phyloP scores from a whole-genome alignment of 176 grass and related monocot genomes.

The Oryza longistaminata region DNA sequence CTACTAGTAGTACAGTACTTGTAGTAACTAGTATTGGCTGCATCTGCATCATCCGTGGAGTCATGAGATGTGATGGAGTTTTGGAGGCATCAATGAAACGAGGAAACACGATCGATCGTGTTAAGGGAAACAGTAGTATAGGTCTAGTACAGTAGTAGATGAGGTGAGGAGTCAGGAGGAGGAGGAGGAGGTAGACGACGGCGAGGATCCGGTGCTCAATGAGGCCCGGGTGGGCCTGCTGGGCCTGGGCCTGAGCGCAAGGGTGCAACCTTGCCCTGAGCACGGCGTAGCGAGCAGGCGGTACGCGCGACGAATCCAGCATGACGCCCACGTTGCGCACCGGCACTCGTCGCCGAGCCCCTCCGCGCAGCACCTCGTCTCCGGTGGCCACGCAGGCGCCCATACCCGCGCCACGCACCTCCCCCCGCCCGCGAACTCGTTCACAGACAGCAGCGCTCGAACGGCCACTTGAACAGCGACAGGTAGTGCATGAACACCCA shows the following conservation, averaged over 20 bases:
- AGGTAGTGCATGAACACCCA: conserved; percentile 92
- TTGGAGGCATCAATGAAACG: too few relatives aligned
- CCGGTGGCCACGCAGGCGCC: conserved; percentile 60
- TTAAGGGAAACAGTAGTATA: background rate
- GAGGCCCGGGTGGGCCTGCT: too few relatives aligned
- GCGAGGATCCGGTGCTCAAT: background rate
- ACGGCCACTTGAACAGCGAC: conserved; percentile 82
- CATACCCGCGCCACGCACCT: conserved; percentile 52
- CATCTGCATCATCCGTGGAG: too few relatives aligned
- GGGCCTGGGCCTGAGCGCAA: conserved; percentile 14
- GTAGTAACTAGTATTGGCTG: too few relatives aligned
- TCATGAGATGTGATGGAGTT: too few relatives aligned
- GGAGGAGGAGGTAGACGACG: too few relatives aligned
- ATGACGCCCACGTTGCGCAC: conserved; percentile 72
- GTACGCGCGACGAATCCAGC: conserved; percentile 63
- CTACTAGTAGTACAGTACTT: too few relatives aligned
- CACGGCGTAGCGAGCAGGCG: conserved; percentile 60
- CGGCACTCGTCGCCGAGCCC: conserved; percentile 57
- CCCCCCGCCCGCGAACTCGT: conserved; percentile 59
- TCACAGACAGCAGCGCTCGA: conserved; percentile 77
- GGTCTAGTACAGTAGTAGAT: too few relatives aligned
- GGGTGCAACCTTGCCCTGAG: conserved; percentile 58
- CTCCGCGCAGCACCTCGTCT: conserved; percentile 64
- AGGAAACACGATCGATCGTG: background rate
- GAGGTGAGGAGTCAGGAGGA: too few relatives aligned